These are phyloP conservation scores for Withania somnifera DNA, from an alignment of 305 asterid species.

Conservation along the genomic window DNA sequence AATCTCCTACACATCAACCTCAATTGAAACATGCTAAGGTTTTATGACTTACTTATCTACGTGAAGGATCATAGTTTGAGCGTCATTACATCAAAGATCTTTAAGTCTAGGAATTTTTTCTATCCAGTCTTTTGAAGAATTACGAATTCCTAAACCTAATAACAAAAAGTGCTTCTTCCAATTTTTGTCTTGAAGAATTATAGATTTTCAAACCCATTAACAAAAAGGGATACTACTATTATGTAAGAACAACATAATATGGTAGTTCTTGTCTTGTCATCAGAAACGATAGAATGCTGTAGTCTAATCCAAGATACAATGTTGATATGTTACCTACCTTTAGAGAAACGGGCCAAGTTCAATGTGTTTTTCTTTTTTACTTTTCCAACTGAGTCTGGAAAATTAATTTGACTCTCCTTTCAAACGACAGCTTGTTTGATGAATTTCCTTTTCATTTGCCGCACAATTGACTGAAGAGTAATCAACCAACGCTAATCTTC, in stretches of 20 bases:
- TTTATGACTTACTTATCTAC: neutral
- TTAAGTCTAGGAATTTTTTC: too few species aligned
- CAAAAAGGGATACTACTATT: neutral
- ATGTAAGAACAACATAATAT: neutral
- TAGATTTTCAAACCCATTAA: neutral
- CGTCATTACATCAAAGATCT: too few species aligned
- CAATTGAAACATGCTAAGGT: neutral
- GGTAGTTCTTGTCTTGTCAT: neutral
- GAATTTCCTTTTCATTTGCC: neutral
- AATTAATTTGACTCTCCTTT: neutral
- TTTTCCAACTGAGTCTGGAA: neutral
- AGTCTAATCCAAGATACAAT: neutral
- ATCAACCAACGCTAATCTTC: neutral
- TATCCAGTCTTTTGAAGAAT: too few species aligned
- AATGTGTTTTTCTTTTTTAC: neutral
- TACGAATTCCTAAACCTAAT: too few species aligned
- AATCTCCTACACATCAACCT: neutral
- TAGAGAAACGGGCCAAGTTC: neutral
- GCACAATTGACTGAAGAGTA: neutral
- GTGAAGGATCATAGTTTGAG: too few species aligned
- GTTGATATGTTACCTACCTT: neutral
- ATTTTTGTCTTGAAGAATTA: neutral
- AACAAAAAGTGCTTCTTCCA: too few species aligned
- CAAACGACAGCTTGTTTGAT: neutral
- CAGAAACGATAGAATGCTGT: neutral